Base-by-base conservation (phyloP, 805 yeast genomes). In the Kurtzmaniella cleridarum region DNA sequence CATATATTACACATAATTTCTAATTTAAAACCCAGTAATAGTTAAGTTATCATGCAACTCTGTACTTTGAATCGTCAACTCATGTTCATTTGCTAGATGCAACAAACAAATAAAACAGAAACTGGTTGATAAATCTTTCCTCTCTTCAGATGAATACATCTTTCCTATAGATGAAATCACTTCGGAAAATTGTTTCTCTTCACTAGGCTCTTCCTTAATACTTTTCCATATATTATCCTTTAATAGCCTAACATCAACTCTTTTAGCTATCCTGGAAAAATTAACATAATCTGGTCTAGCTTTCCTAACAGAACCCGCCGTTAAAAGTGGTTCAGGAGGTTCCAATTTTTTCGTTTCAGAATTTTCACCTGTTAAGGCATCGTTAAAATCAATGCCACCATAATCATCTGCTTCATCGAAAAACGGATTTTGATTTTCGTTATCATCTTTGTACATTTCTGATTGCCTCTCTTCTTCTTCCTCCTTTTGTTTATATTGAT, bases 401-500 rank as follows among this genome's bases (percentile, higher is more conserved):
- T 53, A 62, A 40, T 57, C 66, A 35, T 58, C 63, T 33, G 51
- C 63, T 36, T 59, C 66, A 32, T 63, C 55, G 39, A 63, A 59
- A 40, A 52, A 62, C 11, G 39, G 39, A 12, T 36, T 30, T 18
- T 30, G 17, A 15, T 15, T 30, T 17, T 12, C 33, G 8, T n/a
- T 18, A 5, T 13, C 14, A 5, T 11, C n/a, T 14, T 17, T 26
- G 17, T 34, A 30, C 5, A 3, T 17, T 41, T 66, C 69, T 1
- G 70, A 70, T 33, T 62, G 65, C 27, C 69, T 66, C 30, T 57
- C 56, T 35, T 66, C 73, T 29, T 50, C 57, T 35, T 60, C 67
- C 27, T 60, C 66, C 29, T 62, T 57, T 36, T 68, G 60, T 37
- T 70, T 64, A 55, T 80, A 83, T 49, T 74, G 79, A 26, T 67